phyloP scores from a whole-genome alignment of 305 asterid species.

The Fraxinus dipetala region DNA sequence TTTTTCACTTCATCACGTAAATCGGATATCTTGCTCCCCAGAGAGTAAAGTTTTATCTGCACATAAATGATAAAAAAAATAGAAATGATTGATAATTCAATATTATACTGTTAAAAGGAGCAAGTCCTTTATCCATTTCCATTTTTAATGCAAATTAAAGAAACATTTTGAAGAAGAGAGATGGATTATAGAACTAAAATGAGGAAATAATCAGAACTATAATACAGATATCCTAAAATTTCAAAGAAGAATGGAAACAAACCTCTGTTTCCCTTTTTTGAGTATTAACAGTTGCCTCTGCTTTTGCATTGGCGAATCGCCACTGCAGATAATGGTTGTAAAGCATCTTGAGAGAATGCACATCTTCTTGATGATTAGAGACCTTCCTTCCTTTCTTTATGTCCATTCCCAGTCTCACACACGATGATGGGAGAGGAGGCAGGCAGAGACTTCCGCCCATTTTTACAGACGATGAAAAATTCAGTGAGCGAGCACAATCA shows the following conservation, averaged over 20 bases:
- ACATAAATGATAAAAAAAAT: no score
- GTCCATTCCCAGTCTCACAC: slow-evolving; percentile 46
- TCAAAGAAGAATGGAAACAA: slow-evolving; percentile 15
- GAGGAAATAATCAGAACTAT: neutral
- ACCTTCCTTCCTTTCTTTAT: slow-evolving; percentile 55
- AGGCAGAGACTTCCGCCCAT: slow-evolving; percentile 46
- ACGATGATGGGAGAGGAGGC: slow-evolving; percentile 77
- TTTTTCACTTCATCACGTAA: slow-evolving; percentile 45
- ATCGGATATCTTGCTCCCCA: slow-evolving; percentile 48
- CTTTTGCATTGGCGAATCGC: slow-evolving; percentile 71
- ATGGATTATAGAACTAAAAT: neutral
- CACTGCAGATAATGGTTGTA: slow-evolving; percentile 64
- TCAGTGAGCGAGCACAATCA: slow-evolving; percentile 64
- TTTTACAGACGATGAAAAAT: slow-evolving; percentile 45
- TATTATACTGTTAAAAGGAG: neutral
- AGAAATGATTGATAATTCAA: neutral
- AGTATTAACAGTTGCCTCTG: slow-evolving; percentile 48
- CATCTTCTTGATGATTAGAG: slow-evolving; percentile 56
- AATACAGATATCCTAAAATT: neutral
- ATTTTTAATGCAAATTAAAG: no score
- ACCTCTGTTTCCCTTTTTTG: slow-evolving; percentile 72
- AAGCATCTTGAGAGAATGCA: slow-evolving; percentile 68
- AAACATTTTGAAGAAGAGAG: neutral
- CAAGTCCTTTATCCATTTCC: neutral
- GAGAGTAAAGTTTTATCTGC: slow-evolving; percentile 54